phyloP scores from a whole-genome alignment of 495 filamentous ascomycete species.

The Rostrohypoxylon terebratum region DNA sequence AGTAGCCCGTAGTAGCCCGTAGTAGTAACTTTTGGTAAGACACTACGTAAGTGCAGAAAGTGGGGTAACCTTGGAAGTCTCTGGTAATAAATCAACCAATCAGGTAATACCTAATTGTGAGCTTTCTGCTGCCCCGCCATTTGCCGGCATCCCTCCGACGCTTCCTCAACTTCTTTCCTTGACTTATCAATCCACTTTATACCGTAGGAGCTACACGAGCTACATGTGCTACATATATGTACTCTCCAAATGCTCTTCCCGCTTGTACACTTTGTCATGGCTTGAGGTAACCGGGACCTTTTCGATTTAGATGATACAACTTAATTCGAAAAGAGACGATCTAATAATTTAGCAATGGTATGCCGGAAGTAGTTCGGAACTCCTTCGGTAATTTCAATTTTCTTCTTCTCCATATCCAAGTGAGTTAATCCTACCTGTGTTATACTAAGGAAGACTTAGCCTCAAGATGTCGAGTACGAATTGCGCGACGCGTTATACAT shows the following conservation, averaged over 20 bases:
- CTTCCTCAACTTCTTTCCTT: slow-evolving; percentile 3
- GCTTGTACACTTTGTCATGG: slow-evolving; percentile 7
- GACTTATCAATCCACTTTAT: not conserved
- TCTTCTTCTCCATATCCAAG: not conserved
- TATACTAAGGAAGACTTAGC: slow-evolving; percentile 1
- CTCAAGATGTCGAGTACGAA: slow-evolving; percentile 2
- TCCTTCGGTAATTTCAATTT: slow-evolving; percentile 24
- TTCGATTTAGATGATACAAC: not conserved
- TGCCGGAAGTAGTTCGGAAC: slow-evolving; percentile 19
- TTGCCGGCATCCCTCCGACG: slow-evolving; percentile 43
- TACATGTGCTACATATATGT: not conserved
- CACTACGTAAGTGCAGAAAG: slow-evolving; percentile 40
- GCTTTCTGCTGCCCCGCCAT: slow-evolving; percentile 38
- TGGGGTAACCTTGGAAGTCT: slow-evolving; percentile 40
- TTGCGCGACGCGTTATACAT: slow-evolving; percentile 37
- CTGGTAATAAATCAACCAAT: slow-evolving; percentile 28
- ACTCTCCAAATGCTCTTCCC: no score
- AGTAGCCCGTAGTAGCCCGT: no score
- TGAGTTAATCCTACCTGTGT: slow-evolving; percentile 1
- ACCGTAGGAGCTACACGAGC: not conserved
- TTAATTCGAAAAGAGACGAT: slow-evolving; percentile 4
- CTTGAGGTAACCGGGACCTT: slow-evolving; percentile 2
- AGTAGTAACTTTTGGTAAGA: slow-evolving; percentile 19
- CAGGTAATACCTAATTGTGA: slow-evolving; percentile 43
- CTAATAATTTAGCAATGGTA: slow-evolving; percentile 7